Evolutionary conservation across 2,329 filamentous ascomycete species (phyloP).

Genomic region (Pleomassaria siparia): DNA sequence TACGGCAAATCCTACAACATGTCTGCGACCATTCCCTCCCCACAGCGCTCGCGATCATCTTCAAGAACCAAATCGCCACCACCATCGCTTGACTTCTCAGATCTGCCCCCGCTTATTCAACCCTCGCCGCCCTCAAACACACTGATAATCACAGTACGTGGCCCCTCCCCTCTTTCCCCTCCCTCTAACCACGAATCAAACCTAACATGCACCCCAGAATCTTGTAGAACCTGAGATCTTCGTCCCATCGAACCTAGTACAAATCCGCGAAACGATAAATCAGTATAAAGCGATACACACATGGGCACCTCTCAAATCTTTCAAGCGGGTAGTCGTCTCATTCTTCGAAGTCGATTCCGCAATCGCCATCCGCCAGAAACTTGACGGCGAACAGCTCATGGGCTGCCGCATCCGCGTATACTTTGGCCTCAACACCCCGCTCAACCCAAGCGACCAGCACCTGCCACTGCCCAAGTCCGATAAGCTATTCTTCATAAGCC

Average conservation of each 20-base stretch:
- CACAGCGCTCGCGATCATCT: slow-evolving; percentile 38
- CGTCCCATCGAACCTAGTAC: slow-evolving; percentile 70
- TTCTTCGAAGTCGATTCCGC: slow-evolving; percentile 72
- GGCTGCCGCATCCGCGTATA: slow-evolving; percentile 55
- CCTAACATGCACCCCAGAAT: slow-evolving; percentile 51
- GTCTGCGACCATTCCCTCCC: slow-evolving; percentile 32
- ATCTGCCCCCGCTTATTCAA: slow-evolving; percentile 66
- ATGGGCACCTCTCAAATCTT: slow-evolving; percentile 79
- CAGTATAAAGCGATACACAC: slow-evolving; percentile 71
- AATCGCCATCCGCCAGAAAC: slow-evolving; percentile 68
- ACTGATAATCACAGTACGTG: slow-evolving; percentile 69
- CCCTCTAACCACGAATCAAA: background rate
- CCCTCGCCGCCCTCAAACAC: slow-evolving; percentile 82
- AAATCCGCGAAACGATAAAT: slow-evolving; percentile 70
- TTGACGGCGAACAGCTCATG: slow-evolving; percentile 74
- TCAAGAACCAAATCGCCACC: slow-evolving; percentile 48
- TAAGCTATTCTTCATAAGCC: slow-evolving; percentile 68
- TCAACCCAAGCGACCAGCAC: slow-evolving; percentile 43
- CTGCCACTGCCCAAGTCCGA: slow-evolving; percentile 55
- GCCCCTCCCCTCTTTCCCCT: background rate
- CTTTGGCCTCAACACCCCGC: slow-evolving; percentile 42
- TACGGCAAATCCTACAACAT: slow-evolving; percentile 24
- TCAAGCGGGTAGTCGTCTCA: slow-evolving; percentile 78
- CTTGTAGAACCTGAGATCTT: slow-evolving; percentile 74
- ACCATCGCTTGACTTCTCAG: slow-evolving; percentile 73